Conservation (phyloP, 805 yeast species). For the Blastobotrys robertii region DNA sequence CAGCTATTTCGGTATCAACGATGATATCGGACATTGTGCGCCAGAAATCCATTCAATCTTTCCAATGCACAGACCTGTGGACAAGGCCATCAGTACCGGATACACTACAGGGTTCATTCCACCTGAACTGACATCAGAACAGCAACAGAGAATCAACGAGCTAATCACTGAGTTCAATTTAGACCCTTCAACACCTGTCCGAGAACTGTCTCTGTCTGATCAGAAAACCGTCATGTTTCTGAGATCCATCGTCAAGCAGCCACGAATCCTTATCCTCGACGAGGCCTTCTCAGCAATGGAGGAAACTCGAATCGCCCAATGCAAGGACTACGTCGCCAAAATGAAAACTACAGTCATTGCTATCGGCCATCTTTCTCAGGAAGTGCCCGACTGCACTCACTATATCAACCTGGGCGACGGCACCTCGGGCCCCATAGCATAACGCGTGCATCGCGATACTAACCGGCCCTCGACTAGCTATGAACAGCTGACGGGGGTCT, state of each 20-base stretch:
- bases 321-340: constrained; percentile 42
- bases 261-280: constrained; percentile 71
- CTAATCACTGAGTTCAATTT: constrained; percentile 42
- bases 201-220: constrained; percentile 51
- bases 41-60: constrained; percentile 91
- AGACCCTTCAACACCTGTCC: constrained; percentile 36
- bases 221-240: constrained; percentile 73
- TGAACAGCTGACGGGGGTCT: no score
- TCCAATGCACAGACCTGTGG: constrained; percentile 45
- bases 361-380: constrained; percentile 77
- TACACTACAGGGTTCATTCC: constrained; percentile 55
- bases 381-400: constrained; percentile 63
- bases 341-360: constrained; percentile 66
- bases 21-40: constrained; percentile 72
- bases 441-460: background rate
- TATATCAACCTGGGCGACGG: constrained; percentile 27
- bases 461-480: no score
- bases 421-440: no score
- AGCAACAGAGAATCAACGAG: constrained; percentile 32
- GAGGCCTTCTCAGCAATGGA: constrained; percentile 93
- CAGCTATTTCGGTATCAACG: constrained; percentile 70
- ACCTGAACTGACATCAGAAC: constrained; percentile 33
- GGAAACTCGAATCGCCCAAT: constrained; percentile 44
- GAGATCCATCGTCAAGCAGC: constrained; percentile 69
- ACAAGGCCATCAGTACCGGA: constrained; percentile 62